Evolutionary conservation across 192 early-diverging fungal species (phyloP).

Genomic region (Thamnidium elegans): DNA sequence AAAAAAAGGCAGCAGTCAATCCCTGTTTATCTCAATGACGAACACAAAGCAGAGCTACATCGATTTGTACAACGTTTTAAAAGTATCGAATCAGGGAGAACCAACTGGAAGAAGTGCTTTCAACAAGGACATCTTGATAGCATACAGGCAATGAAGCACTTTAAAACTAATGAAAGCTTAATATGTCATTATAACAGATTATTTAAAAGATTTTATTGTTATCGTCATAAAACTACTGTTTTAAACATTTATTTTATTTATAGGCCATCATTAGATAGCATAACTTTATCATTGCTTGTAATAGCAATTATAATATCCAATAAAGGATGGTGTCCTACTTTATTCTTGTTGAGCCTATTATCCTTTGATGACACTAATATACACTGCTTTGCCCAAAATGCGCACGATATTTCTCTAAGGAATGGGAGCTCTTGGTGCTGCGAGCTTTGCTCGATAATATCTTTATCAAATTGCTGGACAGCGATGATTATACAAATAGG

Average conservation of each 20-base stretch:
- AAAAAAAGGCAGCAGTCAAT: conserved; percentile 11
- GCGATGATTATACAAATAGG: conserved; percentile 14
- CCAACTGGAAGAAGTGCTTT: conserved; percentile 13
- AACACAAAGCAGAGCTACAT: conserved; percentile 1
- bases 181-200: conserved; percentile 6
- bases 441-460: conserved; percentile 5
- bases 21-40: background rate
- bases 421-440: background rate
- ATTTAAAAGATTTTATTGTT: background rate
- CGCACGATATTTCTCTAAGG: conserved; percentile 7
- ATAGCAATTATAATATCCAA: conserved; percentile 19
- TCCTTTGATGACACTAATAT: conserved; percentile 14
- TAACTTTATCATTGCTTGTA: conserved; percentile 5
- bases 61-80: conserved; percentile 5
- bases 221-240: too few relatives aligned
- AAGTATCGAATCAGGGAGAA: background rate
- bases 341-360: conserved; percentile 6
- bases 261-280: conserved; percentile 3
- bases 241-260: conserved; percentile 4
- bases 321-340: conserved; percentile 7
- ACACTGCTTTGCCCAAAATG: conserved; percentile 12
- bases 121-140: conserved; percentile 12
- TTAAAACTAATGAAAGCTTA: conserved; percentile 7
- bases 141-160: conserved; percentile 7
- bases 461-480: conserved; percentile 11